Evolutionary conservation across 768 basidiomycete species (phyloP).

Genomic region (Lentinus brumalis): DNA sequence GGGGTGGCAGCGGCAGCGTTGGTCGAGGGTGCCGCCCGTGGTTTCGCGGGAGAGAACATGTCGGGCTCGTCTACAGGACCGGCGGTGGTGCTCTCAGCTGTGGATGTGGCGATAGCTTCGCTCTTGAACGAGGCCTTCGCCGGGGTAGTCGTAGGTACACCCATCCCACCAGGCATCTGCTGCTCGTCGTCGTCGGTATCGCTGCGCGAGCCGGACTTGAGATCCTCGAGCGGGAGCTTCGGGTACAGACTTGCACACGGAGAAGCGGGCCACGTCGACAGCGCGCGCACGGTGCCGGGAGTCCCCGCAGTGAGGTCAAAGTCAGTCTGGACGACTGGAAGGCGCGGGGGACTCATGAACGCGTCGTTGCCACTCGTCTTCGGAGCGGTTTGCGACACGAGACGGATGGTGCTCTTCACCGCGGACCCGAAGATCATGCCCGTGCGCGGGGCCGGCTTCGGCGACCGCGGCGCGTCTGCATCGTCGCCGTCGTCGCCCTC

Average conservation of each 20-base stretch:
- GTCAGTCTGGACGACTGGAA: slow-evolving; percentile 64
- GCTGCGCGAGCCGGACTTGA: slow-evolving; percentile 19
- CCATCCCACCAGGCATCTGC: slow-evolving; percentile 42
- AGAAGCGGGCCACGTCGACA: slow-evolving; percentile 46
- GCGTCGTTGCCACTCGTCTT: slow-evolving; percentile 8
- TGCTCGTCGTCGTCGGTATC: slow-evolving; percentile 22
- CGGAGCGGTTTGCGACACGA: slow-evolving; percentile 36
- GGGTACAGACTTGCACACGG: slow-evolving; percentile 43
- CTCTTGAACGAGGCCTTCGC: background rate
- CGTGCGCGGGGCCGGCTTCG: slow-evolving; percentile 59
- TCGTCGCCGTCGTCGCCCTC: slow-evolving; percentile 22
- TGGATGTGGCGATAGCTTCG: background rate
- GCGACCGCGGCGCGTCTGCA: slow-evolving; percentile 38
- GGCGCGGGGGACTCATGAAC: slow-evolving; percentile 54
- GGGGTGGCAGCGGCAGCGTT: background rate
- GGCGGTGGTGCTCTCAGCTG: slow-evolving; percentile 23
- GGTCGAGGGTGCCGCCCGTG: slow-evolving; percentile 1
- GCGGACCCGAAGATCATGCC: slow-evolving; percentile 46
- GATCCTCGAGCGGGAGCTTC: slow-evolving; percentile 35
- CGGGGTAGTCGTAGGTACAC: slow-evolving; percentile 16
- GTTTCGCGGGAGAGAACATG: slow-evolving; percentile 44
- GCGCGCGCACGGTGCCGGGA: slow-evolving; percentile 36
- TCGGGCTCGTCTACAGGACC: slow-evolving; percentile 39
- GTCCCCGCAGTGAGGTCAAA: slow-evolving; percentile 70
- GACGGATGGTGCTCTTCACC: slow-evolving; percentile 46